A percentile compares a stretch with the other conserved stretches of the same genome.
These are phyloP conservation scores for Mycena kentingensis DNA, from an alignment of 768 basidiomycete genomes.

Conservation along the genomic window DNA sequence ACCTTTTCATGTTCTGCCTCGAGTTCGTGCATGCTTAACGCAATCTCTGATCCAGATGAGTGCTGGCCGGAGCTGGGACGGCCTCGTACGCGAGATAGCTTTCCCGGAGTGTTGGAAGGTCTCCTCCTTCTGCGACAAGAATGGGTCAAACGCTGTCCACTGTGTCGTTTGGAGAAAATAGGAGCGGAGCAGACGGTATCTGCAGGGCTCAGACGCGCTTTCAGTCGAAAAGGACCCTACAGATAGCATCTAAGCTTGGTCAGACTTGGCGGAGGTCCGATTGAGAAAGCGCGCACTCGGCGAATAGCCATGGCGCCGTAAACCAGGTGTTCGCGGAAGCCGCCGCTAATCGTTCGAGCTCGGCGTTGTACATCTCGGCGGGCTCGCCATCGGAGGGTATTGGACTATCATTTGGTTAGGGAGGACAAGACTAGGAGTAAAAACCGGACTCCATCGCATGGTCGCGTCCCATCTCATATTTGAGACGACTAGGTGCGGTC, in stretches of 20 bases:
- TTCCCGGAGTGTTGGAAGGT: constrained; percentile 78
- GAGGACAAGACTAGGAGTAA: neutral
- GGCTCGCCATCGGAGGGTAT: constrained; percentile 78
- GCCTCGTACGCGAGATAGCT: constrained; percentile 72
- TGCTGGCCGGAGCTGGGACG: constrained; percentile 2
- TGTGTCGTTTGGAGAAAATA: constrained; percentile 65
- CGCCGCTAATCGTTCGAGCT: constrained; percentile 55
- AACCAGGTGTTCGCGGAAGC: constrained; percentile 77
- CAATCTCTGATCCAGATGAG: constrained; percentile 59
- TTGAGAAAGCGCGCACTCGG: constrained; percentile 64
- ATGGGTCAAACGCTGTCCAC: constrained; percentile 85
- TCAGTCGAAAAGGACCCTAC: constrained; percentile 38
- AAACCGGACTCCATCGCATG: constrained; percentile 59
- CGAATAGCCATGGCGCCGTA: constrained; percentile 92
- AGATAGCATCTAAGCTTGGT: constrained; percentile 63
- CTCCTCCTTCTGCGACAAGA: constrained; percentile 73
- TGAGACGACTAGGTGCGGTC: constrained; percentile 43
- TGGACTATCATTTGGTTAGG: constrained; percentile 41
- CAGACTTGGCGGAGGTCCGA: neutral
- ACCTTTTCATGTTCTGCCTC: constrained; percentile 49
- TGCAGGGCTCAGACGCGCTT: constrained; percentile 31
- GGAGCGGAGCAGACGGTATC: constrained; percentile 82
- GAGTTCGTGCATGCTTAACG: constrained; percentile 70
- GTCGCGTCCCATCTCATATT: constrained; percentile 88
- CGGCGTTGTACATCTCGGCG: constrained; percentile 72